Evolutionary conservation across 495 filamentous ascomycete genomes (phyloP), one percentile per base, ranked within the genome.

Genomic region (Cercophora scortea): DNA sequence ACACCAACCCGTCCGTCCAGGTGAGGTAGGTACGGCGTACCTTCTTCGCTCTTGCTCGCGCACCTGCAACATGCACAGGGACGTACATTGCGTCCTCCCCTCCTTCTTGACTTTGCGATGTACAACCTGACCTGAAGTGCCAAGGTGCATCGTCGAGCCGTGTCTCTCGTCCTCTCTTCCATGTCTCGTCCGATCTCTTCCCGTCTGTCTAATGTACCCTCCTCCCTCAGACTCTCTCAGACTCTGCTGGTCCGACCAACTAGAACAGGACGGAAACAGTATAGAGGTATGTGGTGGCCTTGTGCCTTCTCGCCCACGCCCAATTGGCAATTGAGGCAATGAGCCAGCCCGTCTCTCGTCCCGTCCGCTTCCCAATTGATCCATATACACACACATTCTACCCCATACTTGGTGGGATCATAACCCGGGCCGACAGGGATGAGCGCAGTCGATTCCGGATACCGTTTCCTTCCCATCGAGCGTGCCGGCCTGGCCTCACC

Each of bases 341-440:
- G 8, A 17, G 13, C 17, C 45, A 47, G 45, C 19, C 45, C 45
- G 45, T 48, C 34, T 32, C 8, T 16, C 32, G 46, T 48, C 32
- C 46, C 46, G 46, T 38, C 13, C 8, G 34, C 32, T 48, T 48
- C 46, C 46, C 32, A 38, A 36, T 48, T 48, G 32, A 48, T 48
- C 32, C 46, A 48, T 12, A 48, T 39, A 48, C 46, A 48, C 32
- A 13, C 32, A 47, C 12, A 11, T 32, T 25, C 18, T 32, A 25
- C 32, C 45, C 45, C 45, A 19, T 11, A 25, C 25, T 25, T 25
- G 25, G 25, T 25, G 25, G 25, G 25, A 25, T 25, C 25, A 25
- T 25, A 5, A 25, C 25, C 25, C 25, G 25, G 25, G 25, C 25
- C 25, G 25, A 25, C 25, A 25, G 25, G 25, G 25, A 25, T 25